These are phyloP conservation scores for Trichosporon asahii DNA, from an alignment of 1,284 basidiomycete genomes.

Conservation along the genomic window DNA sequence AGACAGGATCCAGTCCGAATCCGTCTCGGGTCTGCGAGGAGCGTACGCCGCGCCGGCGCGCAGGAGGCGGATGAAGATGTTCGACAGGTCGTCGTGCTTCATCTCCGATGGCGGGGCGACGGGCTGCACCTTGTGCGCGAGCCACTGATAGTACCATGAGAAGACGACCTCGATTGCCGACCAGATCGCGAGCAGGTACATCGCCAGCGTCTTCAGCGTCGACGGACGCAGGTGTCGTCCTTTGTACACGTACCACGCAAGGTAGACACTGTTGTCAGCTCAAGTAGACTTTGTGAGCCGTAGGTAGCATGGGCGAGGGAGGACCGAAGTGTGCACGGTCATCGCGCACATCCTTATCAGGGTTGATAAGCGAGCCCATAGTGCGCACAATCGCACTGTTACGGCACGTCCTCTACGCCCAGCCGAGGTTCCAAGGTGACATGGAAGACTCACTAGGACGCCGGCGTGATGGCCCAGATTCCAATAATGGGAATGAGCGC, in stretches of 20 bases:
- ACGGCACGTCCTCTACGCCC: neutral
- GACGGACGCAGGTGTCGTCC: conserved; percentile 41
- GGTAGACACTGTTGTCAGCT: conserved; percentile 47
- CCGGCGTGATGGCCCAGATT: conserved; percentile 66
- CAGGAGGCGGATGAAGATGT: conserved; percentile 60
- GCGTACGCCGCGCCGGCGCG: conserved; percentile 55
- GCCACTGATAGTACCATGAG: conserved; percentile 64
- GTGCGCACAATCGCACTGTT: neutral
- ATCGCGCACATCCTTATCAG: neutral
- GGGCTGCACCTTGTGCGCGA: conserved; percentile 59
- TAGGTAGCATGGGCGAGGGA: too few relatives aligned
- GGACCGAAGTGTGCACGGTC: neutral
- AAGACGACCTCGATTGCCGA: conserved; percentile 57
- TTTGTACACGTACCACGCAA: conserved; percentile 55
- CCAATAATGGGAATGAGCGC: conserved; percentile 58
- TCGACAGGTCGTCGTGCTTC: conserved; percentile 58
- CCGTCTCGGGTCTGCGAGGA: neutral
- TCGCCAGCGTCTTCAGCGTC: conserved; percentile 6
- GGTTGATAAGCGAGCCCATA: neutral
- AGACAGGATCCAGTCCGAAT: neutral
- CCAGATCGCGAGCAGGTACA: conserved; percentile 34
- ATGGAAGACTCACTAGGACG: conserved; percentile 59
- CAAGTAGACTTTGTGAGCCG: too few relatives aligned
- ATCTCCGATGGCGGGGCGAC: conserved; percentile 53
- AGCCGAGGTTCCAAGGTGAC: neutral